Conservation (phyloP, 202 grass and related monocot genomes). For the Cymbopogon flexuosus region DNA sequence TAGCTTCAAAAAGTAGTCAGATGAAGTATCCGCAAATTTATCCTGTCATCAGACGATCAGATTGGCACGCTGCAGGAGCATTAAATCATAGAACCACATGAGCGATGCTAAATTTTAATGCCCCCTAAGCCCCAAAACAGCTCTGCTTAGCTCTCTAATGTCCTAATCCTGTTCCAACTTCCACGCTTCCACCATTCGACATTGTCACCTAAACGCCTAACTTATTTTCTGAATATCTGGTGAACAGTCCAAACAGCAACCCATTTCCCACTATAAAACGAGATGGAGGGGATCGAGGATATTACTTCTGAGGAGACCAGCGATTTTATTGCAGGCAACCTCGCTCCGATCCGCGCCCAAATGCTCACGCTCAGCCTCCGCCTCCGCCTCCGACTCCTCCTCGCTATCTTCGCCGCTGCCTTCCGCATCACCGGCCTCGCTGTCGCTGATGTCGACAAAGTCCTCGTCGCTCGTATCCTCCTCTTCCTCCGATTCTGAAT, state of each 20-base stretch:
- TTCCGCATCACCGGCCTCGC: constrained; percentile 16
- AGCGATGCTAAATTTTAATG: background rate
- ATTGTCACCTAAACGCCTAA: background rate
- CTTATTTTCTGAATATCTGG: background rate
- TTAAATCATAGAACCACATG: background rate
- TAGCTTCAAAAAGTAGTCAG: background rate
- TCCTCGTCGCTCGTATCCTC: constrained; percentile 37
- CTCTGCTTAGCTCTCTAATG: background rate
- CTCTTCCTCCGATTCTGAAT: constrained; percentile 11
- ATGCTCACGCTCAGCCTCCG: background rate
- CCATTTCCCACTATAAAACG: background rate
- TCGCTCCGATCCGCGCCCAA: constrained; percentile 29
- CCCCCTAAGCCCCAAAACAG: background rate
- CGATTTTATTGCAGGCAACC: constrained; percentile 42
- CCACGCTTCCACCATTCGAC: background rate
- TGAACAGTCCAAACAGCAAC: background rate
- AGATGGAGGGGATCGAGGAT: background rate
- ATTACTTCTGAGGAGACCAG: constrained; percentile 47
- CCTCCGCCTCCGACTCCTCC: constrained; percentile 10
- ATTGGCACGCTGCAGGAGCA: background rate
- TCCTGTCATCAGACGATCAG: background rate
- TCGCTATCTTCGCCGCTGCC: constrained; percentile 14
- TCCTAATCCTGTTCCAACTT: constrained; percentile 4
- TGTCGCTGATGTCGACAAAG: constrained; percentile 36
- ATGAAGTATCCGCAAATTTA: background rate